phyloP scores from a whole-genome alignment of 139 green algal species.

The Micractinium sp. region DNA sequence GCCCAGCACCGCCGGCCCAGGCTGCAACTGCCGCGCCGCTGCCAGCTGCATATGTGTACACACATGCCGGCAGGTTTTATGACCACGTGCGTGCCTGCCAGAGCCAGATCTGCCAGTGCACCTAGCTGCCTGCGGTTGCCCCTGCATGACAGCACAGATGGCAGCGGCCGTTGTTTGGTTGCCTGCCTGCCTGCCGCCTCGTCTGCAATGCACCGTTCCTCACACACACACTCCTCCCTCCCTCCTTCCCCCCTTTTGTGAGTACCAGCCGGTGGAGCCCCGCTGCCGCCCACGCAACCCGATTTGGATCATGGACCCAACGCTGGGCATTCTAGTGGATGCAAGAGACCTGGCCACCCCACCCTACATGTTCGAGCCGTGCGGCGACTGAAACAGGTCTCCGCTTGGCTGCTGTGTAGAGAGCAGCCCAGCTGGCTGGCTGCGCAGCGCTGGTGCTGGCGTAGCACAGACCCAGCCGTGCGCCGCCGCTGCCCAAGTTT shows the following conservation, averaged over 20 bases:
- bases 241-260: background rate
- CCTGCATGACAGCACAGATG: too few relatives aligned
- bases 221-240: background rate
- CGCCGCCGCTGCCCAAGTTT: too few relatives aligned
- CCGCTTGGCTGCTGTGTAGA: too few relatives aligned
- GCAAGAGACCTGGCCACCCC: background rate
- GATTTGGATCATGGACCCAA: slow-evolving; percentile 3
- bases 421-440: too few relatives aligned
- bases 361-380: background rate
- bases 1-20: background rate
- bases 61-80: background rate
- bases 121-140: background rate
- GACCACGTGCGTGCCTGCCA: background rate
- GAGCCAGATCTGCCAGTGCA: background rate
- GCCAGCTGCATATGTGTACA: background rate
- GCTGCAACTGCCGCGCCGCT: background rate
- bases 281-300: background rate
- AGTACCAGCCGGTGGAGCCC: background rate
- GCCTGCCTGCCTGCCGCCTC: too few relatives aligned
- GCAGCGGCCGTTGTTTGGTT: too few relatives aligned
- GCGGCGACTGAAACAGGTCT: background rate
- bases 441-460: too few relatives aligned
- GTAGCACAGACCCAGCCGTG: too few relatives aligned
- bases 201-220: background rate
- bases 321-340: slow-evolving; percentile 7